These are phyloP conservation scores for Gossypium anomalum DNA, from an alignment of 345 rosid species.

Conservation along the genomic window DNA sequence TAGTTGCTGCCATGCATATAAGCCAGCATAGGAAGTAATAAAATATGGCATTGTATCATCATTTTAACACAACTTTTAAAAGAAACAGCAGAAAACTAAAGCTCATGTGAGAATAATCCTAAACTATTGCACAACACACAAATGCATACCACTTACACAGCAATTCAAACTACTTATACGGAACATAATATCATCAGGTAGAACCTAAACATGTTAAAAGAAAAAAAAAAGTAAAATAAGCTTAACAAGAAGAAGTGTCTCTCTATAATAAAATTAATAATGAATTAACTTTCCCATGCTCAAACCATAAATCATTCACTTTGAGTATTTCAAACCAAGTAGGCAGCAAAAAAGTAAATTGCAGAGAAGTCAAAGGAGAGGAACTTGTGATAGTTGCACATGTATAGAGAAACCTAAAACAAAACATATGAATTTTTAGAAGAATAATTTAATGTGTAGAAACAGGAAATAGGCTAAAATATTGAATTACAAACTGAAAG, in stretches of 20 bases:
- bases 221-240: background rate
- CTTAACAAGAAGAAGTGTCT: background rate
- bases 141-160: background rate
- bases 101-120: constrained; percentile 3
- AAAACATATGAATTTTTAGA: background rate
- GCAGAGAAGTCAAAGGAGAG: background rate
- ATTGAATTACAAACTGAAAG: background rate
- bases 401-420: background rate
- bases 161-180: background rate
- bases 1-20: background rate
- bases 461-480: background rate
- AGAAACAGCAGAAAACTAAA: background rate
- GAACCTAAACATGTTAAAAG: background rate
- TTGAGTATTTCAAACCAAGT: constrained; percentile 2
- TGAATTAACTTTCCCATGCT: background rate
- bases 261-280: background rate
- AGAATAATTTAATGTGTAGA: background rate
- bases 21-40: background rate
- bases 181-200: background rate
- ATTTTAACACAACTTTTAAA: background rate
- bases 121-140: constrained; percentile 1
- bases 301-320: background rate
- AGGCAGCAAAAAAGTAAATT: constrained; percentile 2
- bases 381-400: background rate
- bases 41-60: constrained; percentile 2